These are phyloP conservation scores for Magnaporthiopsis rhizophila DNA, from an alignment of 2,329 filamentous ascomycete genomes.

Conservation along the genomic window DNA sequence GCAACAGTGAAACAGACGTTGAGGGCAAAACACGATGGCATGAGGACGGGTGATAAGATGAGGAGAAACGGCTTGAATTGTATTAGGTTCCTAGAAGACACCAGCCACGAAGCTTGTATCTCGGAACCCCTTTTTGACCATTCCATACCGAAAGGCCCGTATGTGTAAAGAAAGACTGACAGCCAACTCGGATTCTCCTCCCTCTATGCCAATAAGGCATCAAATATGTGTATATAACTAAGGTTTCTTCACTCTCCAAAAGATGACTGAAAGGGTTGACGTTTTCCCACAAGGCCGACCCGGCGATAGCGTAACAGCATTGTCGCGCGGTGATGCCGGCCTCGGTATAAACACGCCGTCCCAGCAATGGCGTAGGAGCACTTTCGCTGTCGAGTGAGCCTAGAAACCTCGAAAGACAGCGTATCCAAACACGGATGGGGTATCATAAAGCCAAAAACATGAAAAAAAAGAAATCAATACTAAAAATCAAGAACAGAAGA, in stretches of 20 bases:
- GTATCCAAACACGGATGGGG: slow-evolving; percentile 47
- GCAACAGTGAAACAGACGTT: not conserved
- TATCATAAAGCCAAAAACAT: slow-evolving; percentile 37
- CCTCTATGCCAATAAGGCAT: not conserved
- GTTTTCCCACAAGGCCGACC: slow-evolving; percentile 36
- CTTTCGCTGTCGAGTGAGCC: slow-evolving; percentile 41
- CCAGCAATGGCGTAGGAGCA: slow-evolving; percentile 49
- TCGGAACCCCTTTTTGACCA: not conserved
- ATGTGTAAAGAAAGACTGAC: not conserved
- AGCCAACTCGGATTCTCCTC: not conserved
- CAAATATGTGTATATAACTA: not conserved
- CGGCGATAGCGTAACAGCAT: slow-evolving; percentile 47
- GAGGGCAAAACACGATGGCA: too few species aligned
- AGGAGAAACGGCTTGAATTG: not conserved
- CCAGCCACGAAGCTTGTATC: not conserved
- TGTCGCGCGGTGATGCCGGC: slow-evolving; percentile 32
- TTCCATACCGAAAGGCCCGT: not conserved
- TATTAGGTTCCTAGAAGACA: not conserved
- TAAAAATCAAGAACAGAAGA: slow-evolving; percentile 11
- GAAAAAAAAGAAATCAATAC: slow-evolving; percentile 15
- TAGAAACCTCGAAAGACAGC: slow-evolving; percentile 28
- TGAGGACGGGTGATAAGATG: not conserved
- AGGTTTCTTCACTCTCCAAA: slow-evolving; percentile 3
- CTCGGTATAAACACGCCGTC: slow-evolving; percentile 44
- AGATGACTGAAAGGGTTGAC: slow-evolving; percentile 2